Evolutionary conservation across 768 basidiomycete species (phyloP), one percentile per base, ranked within the genome.

Genomic region (Aureoboletus auriporus): DNA sequence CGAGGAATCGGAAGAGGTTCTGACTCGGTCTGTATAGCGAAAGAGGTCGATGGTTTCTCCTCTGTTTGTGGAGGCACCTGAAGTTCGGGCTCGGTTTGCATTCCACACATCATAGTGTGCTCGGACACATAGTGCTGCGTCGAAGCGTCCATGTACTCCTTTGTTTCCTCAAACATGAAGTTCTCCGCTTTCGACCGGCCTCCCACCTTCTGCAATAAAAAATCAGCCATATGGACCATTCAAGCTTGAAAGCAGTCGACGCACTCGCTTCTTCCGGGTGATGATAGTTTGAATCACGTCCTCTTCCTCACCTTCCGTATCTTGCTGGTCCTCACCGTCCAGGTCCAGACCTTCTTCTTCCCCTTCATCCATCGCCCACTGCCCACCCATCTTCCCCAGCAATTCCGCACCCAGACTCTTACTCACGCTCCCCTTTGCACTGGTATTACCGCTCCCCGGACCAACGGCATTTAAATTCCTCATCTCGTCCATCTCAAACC

Each of bases 401-500:
- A 91, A 58, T 63, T 91, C 89, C 16, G 82, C 85, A 3, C 88
- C 87, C 5, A 91, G 65, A 56, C 80, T 86, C 71, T 84, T 87
- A 57, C 85, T 86, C 47, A 89, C 56, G 14, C 78, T 83, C 36
- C 75, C 79, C 29, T 68, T 68, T 23, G 20, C 20, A 23, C 20
- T 23, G 14, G 65, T 70, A 58, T 83, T 90, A 36, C 69, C 75
- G 42, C 75, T 77, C 12, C 69, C 67, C 0, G 71, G 65, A 11
- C 61, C 64, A 17, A 51, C 57, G n/a, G 55, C 67, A 34, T 69
- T 63, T 40, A 66, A 70, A 44, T 71, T 80, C 35, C 92, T 76
- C 75, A 94, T 80, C 68, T 94, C 92, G 57, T 97, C 93, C 76
- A 97, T 82, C 59, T 97, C 94, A 55, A 86, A 95, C 29, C 90